Evolutionary conservation across 148 eudicot genomes (phyloP), one percentile per base, ranked within the genome.

Genomic region (Salicornia ramosissima): DNA sequence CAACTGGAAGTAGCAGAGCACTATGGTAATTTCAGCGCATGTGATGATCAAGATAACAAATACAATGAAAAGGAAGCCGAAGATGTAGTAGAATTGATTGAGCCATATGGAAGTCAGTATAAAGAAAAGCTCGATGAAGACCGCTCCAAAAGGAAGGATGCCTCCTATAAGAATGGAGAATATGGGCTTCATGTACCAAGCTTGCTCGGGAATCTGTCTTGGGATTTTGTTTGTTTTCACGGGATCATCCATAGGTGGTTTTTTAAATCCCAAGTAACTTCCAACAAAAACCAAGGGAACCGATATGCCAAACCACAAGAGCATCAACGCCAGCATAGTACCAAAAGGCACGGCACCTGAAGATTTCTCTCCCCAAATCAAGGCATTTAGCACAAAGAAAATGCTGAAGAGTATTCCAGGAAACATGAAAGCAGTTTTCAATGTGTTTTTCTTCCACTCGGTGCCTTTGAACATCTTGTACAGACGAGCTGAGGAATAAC

Each of bases 381-480:
- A 68, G 46, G 80, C 66, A 21, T 83, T 83, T 26, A 83, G 64
- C 42, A 80, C 72, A 19, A 83, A 83, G 80, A 83, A 83, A 52
- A 83, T 58, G 31, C 65, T 52, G 14, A 83, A 83, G 39, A 83
- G 81, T 29, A 83, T 80, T 39, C 83, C 83, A 0, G 86, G 86
- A 65, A 83, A 83, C 83, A 83, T 80, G 66, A 83, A 80, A 46
- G 86, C 81, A 1, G 86, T 83, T 66, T 77, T 83, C 53, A 83
- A 58, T 2, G 86, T 79, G 65, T 77, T 83, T 36, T 70, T 83
- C 75, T 83, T 83, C 83, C 83, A 83, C 63, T 83, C 83, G 1
- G 83, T 80, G 70, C 86, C 86, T 58, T 80, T 83, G 75, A 83
- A 83, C 83, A 80, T 83, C 64, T 83, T 83, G 79, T 83, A 80